phyloP scores from a whole-genome alignment of 164 flowering plant species.

The Liquidambar formosana region DNA sequence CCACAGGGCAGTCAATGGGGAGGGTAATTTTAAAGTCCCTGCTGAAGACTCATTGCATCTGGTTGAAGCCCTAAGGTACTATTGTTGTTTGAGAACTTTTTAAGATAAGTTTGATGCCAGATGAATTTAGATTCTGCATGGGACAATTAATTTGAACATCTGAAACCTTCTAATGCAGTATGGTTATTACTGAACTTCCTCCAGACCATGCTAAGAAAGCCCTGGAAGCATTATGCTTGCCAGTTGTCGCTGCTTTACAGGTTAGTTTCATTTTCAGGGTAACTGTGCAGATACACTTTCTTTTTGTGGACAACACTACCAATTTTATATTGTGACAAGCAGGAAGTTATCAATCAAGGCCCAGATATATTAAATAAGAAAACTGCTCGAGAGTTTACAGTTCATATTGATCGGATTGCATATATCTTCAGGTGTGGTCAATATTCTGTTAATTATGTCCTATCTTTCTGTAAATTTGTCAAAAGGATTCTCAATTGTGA shows the following conservation, averaged over 20 bases:
- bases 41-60: slow-evolving; percentile 87
- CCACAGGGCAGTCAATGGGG: slow-evolving; percentile 68
- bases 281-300: background rate
- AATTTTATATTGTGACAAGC: slow-evolving; percentile 23
- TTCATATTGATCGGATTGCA: slow-evolving; percentile 92
- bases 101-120: background rate
- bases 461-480: background rate
- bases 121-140: background rate
- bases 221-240: slow-evolving; percentile 81
- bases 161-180: slow-evolving; percentile 46
- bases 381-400: slow-evolving; percentile 78
- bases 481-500: slow-evolving; percentile 4
- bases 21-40: slow-evolving; percentile 75
- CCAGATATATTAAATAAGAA: slow-evolving; percentile 64
- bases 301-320: background rate
- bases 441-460: background rate
- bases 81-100: background rate
- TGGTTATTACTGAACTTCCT: slow-evolving; percentile 94
- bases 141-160: background rate
- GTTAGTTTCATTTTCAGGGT: slow-evolving; percentile 32
- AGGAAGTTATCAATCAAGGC: slow-evolving; percentile 84
- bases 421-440: slow-evolving; percentile 73
- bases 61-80: slow-evolving; percentile 95
- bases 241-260: slow-evolving; percentile 82
- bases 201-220: slow-evolving; percentile 87